phyloP scores from a whole-genome alignment of 2,329 filamentous ascomycete species.

The Aspergillus fumigatiaffinis region DNA sequence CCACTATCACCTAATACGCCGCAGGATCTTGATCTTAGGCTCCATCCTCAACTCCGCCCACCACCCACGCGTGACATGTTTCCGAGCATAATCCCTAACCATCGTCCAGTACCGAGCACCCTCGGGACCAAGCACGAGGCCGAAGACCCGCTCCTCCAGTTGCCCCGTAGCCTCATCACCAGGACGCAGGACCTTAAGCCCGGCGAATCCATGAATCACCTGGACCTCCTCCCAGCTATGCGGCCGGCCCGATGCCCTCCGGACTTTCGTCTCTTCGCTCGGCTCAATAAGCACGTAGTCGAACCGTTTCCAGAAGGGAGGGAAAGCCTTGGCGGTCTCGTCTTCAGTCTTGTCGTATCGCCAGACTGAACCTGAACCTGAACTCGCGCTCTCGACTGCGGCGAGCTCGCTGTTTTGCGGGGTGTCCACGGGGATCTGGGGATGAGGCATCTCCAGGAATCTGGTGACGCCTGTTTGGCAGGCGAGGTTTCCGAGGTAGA shows the following conservation, averaged over 20 bases:
- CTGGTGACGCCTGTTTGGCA: conserved; percentile 62
- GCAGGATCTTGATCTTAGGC: conserved; percentile 51
- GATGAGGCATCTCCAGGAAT: conserved; percentile 47
- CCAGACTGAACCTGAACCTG: conserved; percentile 36
- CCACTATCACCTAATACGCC: conserved; percentile 6
- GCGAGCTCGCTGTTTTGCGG: conserved; percentile 11
- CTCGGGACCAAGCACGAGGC: conserved; percentile 30
- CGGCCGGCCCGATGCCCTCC: conserved; percentile 36
- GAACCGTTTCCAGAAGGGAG: conserved; percentile 55
- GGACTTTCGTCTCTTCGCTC: conserved; percentile 19
- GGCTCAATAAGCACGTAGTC: conserved; percentile 57
- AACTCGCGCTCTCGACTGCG: conserved; percentile 9
- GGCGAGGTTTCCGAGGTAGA: conserved; percentile 59
- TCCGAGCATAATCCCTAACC: conserved; percentile 22
- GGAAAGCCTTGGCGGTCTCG: conserved; percentile 43
- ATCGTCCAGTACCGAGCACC: conserved; percentile 26
- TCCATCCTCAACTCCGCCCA: conserved; percentile 54
- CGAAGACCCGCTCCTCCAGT: conserved; percentile 34
- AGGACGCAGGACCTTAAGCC: conserved; percentile 47
- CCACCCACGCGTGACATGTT: conserved; percentile 44
- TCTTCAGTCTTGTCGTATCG: conserved; percentile 60
- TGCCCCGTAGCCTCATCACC: conserved; percentile 24
- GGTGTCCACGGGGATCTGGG: not conserved
- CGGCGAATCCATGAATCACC: conserved; percentile 50
- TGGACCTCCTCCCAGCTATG: conserved; percentile 51